phyloP scores from a whole-genome alignment of 1,284 basidiomycete species.

The Naganishia cerealis region DNA sequence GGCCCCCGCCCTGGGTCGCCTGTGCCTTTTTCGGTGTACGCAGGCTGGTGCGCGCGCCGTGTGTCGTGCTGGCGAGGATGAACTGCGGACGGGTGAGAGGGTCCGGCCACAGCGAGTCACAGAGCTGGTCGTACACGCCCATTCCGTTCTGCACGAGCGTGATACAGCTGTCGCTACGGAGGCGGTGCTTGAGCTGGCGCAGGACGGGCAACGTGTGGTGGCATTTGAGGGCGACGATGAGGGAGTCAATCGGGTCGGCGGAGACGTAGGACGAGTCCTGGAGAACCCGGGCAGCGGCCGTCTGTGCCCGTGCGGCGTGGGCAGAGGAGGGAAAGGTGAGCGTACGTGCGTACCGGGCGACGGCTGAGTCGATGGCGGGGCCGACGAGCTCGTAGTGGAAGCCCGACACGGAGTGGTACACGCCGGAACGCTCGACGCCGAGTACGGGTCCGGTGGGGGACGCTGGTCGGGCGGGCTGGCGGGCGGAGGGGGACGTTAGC shows the following conservation, averaged over 20 bases:
- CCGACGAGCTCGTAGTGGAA: constrained; percentile 24
- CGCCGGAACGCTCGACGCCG: constrained; percentile 7
- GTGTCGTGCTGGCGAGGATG: constrained; percentile 77
- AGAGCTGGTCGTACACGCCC: constrained; percentile 81
- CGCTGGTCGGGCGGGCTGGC: background rate
- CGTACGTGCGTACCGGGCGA: background rate
- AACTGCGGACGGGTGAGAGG: constrained; percentile 75
- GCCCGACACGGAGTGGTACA: background rate
- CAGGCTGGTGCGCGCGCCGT: constrained; percentile 59
- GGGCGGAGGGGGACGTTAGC: constrained; percentile 11
- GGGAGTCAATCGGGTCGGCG: constrained; percentile 63
- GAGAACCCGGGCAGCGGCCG: background rate
- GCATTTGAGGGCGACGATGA: constrained; percentile 82
- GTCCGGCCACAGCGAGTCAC: constrained; percentile 71
- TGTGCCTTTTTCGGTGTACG: constrained; percentile 1
- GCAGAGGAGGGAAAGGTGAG: background rate
- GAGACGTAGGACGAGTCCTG: constrained; percentile 37
- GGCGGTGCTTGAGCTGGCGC: constrained; percentile 63
- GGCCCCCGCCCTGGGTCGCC: background rate
- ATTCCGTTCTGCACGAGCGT: constrained; percentile 87
- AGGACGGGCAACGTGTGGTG: constrained; percentile 66
- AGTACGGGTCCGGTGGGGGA: constrained; percentile 1
- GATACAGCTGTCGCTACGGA: constrained; percentile 72
- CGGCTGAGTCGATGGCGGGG: constrained; percentile 3
- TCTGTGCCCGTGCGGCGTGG: background rate